These are phyloP conservation scores for Fusarium sp. DNA, from an alignment of 2,329 filamentous ascomycete species.

Conservation along the genomic window DNA sequence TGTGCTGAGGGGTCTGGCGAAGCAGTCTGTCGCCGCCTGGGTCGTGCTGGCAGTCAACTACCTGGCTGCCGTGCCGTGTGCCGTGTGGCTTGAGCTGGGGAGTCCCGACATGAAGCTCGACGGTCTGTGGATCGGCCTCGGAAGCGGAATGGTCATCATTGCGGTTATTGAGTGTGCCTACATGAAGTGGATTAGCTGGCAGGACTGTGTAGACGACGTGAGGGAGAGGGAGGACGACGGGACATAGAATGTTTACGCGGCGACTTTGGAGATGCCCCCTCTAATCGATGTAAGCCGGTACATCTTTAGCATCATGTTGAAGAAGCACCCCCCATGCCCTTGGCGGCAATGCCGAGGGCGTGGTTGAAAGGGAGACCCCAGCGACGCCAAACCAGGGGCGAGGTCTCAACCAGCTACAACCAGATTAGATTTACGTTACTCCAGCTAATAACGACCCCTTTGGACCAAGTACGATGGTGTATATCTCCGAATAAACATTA, in stretches of 20 bases:
- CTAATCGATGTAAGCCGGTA: neutral
- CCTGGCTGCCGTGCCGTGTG: slow-evolving; percentile 31
- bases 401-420: no score
- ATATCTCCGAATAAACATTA: no score
- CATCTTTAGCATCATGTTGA: no score
- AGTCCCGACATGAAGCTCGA: slow-evolving; percentile 38
- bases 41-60: slow-evolving; percentile 35
- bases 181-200: slow-evolving; percentile 40
- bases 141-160: slow-evolving; percentile 39
- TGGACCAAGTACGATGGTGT: no score
- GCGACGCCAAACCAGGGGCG: no score
- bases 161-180: slow-evolving; percentile 38
- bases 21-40: slow-evolving; percentile 36
- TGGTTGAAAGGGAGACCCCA: no score
- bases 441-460: no score
- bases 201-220: slow-evolving; percentile 38
- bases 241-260: slow-evolving; percentile 4
- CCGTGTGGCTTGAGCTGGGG: slow-evolving; percentile 35
- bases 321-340: no score
- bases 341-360: no score
- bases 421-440: no score
- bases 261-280: neutral
- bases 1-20: slow-evolving; percentile 32
- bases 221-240: slow-evolving; percentile 35
- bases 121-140: slow-evolving; percentile 40